Conservation (phyloP, 495 filamentous ascomycete species). For the Daldinia caldariorum region DNA sequence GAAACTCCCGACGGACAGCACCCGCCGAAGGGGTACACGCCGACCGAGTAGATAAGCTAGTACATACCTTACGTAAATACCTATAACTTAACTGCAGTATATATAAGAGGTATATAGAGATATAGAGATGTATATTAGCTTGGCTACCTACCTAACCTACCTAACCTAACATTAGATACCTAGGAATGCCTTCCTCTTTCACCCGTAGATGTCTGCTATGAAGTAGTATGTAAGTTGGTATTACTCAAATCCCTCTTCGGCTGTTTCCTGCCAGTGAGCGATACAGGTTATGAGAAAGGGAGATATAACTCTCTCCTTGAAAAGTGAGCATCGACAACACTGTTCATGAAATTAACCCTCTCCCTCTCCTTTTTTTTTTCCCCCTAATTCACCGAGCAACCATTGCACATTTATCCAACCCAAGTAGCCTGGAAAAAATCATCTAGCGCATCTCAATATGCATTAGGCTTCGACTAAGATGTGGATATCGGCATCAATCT, state of each 20-base stretch:
- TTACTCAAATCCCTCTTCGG: neutral
- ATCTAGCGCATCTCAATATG: neutral
- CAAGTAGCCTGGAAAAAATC: neutral
- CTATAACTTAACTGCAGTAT: too few species aligned
- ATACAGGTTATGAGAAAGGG: neutral
- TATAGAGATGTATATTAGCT: neutral
- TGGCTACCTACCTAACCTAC: neutral
- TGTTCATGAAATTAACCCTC: neutral
- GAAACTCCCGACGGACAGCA: constrained; percentile 56
- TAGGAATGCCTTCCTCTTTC: neutral
- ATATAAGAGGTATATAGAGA: neutral
- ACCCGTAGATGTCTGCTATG: neutral
- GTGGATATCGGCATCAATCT: neutral
- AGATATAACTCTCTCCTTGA: neutral
- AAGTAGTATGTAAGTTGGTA: neutral
- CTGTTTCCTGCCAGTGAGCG: neutral
- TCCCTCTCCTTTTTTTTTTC: too few species aligned
- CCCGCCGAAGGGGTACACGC: constrained; percentile 50
- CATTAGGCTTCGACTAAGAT: neutral
- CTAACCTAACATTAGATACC: too few species aligned
- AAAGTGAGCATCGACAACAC: neutral
- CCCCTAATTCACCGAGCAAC: neutral
- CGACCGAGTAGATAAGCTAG: constrained; percentile 8
- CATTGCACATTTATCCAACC: neutral
- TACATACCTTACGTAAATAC: neutral